Evolutionary conservation across 768 basidiomycete genomes (phyloP).

Genomic region (Piloderma croceum): DNA sequence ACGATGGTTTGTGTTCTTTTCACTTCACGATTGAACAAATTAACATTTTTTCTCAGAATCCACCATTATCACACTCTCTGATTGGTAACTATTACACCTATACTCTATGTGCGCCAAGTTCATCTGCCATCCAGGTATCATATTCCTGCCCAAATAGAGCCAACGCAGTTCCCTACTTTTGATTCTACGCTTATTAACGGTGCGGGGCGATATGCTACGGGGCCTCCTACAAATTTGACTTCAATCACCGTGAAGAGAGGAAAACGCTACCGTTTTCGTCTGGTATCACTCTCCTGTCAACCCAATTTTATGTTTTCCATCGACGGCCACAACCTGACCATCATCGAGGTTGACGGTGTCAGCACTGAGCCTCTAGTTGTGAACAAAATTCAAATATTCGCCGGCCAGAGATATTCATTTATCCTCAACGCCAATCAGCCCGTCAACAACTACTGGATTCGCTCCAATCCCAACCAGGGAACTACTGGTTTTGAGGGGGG

Average conservation of each 20-base stretch:
- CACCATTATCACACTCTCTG: slow-evolving; percentile 40
- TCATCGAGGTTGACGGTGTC: slow-evolving; percentile 42
- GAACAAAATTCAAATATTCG: slow-evolving; percentile 38
- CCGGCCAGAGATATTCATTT: no score
- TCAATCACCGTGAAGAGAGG: slow-evolving; percentile 35
- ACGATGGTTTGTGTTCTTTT: slow-evolving; percentile 41
- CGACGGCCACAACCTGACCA: slow-evolving; percentile 29
- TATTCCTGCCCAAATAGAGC: slow-evolving; percentile 9
- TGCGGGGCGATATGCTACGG: slow-evolving; percentile 33
- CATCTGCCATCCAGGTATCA: slow-evolving; percentile 23
- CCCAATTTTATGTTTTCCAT: slow-evolving; percentile 27
- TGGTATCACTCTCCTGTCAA: slow-evolving; percentile 31
- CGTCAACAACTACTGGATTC: no score
- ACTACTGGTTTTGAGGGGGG: no score
- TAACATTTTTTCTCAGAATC: slow-evolving; percentile 22
- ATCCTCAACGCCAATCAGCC: no score
- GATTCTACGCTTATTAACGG: slow-evolving; percentile 43
- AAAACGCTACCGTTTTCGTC: slow-evolving; percentile 37
- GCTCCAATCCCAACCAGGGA: no score
- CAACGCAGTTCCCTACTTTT: slow-evolving; percentile 10
- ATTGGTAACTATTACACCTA: slow-evolving; percentile 33
- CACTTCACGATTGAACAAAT: no score
- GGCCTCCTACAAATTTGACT: slow-evolving; percentile 28
- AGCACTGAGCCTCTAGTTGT: slow-evolving; percentile 29
- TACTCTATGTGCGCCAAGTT: not conserved